phyloP scores from a whole-genome alignment of 805 yeast species.

The Kazachstania kunashirensis region DNA sequence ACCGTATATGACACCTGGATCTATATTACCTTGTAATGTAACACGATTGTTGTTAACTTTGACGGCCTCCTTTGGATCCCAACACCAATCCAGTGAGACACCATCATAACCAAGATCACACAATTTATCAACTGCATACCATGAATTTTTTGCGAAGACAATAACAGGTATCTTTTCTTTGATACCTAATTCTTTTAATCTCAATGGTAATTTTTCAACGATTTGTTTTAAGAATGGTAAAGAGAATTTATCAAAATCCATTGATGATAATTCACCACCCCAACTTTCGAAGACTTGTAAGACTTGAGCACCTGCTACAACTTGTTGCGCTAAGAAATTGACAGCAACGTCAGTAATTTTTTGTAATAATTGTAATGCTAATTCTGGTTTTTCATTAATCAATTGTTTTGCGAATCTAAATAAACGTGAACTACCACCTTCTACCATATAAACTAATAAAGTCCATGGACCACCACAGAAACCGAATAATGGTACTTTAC shows the following conservation, averaged over 20 bases:
- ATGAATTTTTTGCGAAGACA: constrained; percentile 90
- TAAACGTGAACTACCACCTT: constrained; percentile 91
- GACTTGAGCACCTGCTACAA: constrained; percentile 96
- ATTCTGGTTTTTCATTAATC: constrained; percentile 73
- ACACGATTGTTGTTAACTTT: constrained; percentile 65
- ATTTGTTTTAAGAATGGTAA: constrained; percentile 81
- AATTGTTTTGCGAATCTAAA: constrained; percentile 88
- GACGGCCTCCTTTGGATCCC: constrained; percentile 78
- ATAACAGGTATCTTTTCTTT: constrained; percentile 72
- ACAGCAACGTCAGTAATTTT: constrained; percentile 79
- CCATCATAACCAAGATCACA: constrained; percentile 74
- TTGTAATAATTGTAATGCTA: constrained; percentile 60
- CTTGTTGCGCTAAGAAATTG: constrained; percentile 89
- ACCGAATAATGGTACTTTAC: constrained; percentile 89
- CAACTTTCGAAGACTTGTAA: constrained; percentile 93
- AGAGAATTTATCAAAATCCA: constrained; percentile 79
- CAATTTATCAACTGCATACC: constrained; percentile 87
- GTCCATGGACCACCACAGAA: constrained; percentile 99
- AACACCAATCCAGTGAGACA: constrained; percentile 90
- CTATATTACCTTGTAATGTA: constrained; percentile 87
- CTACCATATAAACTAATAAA: constrained; percentile 89
- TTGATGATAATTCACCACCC: constrained; percentile 94
- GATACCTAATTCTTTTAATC: constrained; percentile 64
- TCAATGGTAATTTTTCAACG: constrained; percentile 52
- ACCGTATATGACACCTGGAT: constrained; percentile 93